Conservation (phyloP, 208 protist species). For the Leishmania guyanensis region DNA sequence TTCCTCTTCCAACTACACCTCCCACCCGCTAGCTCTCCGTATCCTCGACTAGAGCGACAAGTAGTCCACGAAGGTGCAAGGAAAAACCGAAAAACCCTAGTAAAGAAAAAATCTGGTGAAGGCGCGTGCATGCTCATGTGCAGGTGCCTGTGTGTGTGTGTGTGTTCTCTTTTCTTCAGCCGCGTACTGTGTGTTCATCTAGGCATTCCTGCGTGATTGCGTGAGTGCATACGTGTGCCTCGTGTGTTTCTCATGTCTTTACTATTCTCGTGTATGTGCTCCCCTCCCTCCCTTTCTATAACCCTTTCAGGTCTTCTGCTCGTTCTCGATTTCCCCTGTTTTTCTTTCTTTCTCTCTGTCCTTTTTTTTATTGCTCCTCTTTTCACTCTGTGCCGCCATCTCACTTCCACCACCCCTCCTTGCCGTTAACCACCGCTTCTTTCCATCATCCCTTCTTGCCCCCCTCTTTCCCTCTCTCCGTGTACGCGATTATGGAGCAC, state of each 20-base stretch:
- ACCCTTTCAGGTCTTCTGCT: background rate
- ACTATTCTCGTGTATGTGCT: background rate
- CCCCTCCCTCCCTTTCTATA: background rate
- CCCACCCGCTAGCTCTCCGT: background rate
- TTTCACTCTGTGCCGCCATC: background rate
- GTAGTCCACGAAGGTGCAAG: background rate
- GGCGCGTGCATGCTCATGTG: background rate
- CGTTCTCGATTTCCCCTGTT: background rate
- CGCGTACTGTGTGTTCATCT: background rate
- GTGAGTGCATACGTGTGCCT: background rate
- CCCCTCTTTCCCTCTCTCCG: background rate
- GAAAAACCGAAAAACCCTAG: background rate
- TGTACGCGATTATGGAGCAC: background rate
- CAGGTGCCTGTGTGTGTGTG: background rate
- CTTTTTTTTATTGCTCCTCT: background rate
- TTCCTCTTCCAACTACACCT: background rate
- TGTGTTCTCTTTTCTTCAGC: background rate
- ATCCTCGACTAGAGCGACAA: background rate
- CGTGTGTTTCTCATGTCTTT: background rate
- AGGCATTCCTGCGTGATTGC: background rate
- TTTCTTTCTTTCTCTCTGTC: background rate
- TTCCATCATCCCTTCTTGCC: background rate
- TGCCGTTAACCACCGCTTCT: background rate
- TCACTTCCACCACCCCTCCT: background rate
- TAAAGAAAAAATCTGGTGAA: background rate